Conservation (phyloP, 2,329 filamentous ascomycete genomes). For the Cladophialophora chaetospira region DNA sequence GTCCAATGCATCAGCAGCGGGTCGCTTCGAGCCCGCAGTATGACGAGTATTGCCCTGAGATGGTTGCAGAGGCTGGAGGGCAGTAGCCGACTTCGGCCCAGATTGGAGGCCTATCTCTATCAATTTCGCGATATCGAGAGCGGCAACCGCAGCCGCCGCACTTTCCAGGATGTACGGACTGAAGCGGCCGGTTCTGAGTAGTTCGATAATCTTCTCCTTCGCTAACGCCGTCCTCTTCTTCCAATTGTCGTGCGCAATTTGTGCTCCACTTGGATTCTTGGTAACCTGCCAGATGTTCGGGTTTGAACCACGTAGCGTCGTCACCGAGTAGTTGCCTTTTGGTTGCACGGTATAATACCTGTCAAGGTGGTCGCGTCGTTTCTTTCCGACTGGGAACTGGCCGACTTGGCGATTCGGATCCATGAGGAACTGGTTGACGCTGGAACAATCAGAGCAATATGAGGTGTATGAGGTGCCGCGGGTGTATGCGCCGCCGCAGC, state of each 20-base stretch:
- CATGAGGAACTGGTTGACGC: slow-evolving; percentile 8
- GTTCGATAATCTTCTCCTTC: neutral
- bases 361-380: slow-evolving; percentile 4
- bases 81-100: too few relatives aligned
- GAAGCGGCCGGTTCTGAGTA: neutral
- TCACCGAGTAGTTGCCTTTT: slow-evolving; percentile 1
- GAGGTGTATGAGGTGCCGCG: too few relatives aligned
- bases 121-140: neutral
- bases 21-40: neutral
- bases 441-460: slow-evolving; percentile 5
- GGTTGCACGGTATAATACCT: neutral
- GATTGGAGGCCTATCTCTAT: neutral
- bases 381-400: slow-evolving; percentile 1
- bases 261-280: slow-evolving; percentile 1
- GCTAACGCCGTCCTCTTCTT: neutral
- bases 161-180: neutral
- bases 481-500: too few relatives aligned
- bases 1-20: neutral
- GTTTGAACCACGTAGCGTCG: slow-evolving; percentile 2
- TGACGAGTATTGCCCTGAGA: neutral
- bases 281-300: slow-evolving; percentile 15
- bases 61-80: neutral
- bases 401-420: slow-evolving; percentile 1
- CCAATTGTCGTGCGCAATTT: neutral
- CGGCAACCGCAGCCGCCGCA: neutral